Evolutionary conservation across 768 basidiomycete genomes (phyloP).

Genomic region (Russula vinacea): DNA sequence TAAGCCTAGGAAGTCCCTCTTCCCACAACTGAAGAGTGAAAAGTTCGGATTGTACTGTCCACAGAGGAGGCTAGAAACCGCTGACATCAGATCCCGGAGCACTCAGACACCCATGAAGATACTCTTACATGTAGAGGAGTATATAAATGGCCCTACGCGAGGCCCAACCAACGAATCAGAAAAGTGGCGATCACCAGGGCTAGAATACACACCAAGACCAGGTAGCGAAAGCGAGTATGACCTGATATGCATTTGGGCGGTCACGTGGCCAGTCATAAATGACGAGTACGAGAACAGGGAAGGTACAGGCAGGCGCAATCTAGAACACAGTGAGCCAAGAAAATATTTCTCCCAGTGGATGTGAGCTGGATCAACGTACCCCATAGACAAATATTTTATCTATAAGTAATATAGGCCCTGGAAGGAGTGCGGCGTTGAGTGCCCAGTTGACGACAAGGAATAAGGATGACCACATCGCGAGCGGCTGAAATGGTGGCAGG

Average conservation of each 20-base stretch:
- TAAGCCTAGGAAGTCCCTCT: conserved; percentile 41
- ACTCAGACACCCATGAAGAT: conserved; percentile 2
- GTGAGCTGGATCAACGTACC: conserved; percentile 35
- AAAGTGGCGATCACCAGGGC: background rate
- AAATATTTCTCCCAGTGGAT: conserved; percentile 22
- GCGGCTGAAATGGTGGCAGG: background rate
- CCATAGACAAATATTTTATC: conserved; percentile 65
- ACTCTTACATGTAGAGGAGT: conserved; percentile 47
- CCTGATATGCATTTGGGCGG: conserved; percentile 56
- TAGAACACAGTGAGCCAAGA: conserved; percentile 27
- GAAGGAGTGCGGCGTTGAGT: conserved; percentile 11
- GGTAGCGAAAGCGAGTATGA: conserved; percentile 52
- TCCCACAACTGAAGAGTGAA: conserved; percentile 43
- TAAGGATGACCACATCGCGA: conserved; percentile 23
- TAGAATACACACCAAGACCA: conserved; percentile 55
- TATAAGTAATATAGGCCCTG: conserved; percentile 33
- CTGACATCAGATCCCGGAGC: background rate
- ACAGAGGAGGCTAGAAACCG: conserved; percentile 41
- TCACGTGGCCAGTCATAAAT: conserved; percentile 71
- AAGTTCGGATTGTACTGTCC: conserved; percentile 39
- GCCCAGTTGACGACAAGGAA: conserved; percentile 23
- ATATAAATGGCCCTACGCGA: conserved; percentile 55
- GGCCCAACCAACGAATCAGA: conserved; percentile 29
- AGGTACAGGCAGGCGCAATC: conserved; percentile 57
- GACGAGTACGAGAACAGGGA: conserved; percentile 63